Evolutionary conservation across 345 rosid genomes (phyloP), one percentile per base, ranked within the genome.

Genomic region (Atalantia buxifolia): DNA sequence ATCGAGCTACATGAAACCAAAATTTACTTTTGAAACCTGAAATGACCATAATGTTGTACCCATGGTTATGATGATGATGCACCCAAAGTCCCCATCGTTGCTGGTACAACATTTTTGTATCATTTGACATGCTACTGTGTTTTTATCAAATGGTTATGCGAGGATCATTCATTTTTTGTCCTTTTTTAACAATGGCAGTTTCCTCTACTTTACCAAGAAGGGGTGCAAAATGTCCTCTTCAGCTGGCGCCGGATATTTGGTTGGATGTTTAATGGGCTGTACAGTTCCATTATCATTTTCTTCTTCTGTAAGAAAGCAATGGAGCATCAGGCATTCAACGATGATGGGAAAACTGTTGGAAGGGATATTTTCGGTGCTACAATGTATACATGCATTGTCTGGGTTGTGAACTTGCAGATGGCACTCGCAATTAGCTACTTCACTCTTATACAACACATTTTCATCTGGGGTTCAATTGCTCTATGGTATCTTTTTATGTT

Each of bases 201-300:
- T 78, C 99, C 99, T 2, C 66, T 88, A 31, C 81, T 95, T 76
- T 95, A 95, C 88, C 98, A 93, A 89, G 93, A 93, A 88, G 99
- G 98, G 63, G 90, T 93, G 59, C 93, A 92, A 79, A 92, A 92
- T 72, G 87, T 83, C 59, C 94, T 93, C 45, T 95, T 95, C 85
- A 87, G 93, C 81, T 95, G 99, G 99, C 77, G 86, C 6, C 86
- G 97, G 63, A 89, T 95, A 64, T 12, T 90, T 12, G 84, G 91
- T 42, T 95, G 98, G 99, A 89, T 95, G 94, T 81, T 88, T 66
- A 95, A 90, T 24, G 99, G 94, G 59, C 78, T 92, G 77, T 80
- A 77, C 78, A 91, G 88, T 63, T 92, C 91, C 8, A 13, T 86
- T 27, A 87, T 89, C 48, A 70, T 93, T 61, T 93, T 95, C 92